phyloP scores from a whole-genome alignment of 2,329 filamentous ascomycete species.

The Thielaviopsis populi region DNA sequence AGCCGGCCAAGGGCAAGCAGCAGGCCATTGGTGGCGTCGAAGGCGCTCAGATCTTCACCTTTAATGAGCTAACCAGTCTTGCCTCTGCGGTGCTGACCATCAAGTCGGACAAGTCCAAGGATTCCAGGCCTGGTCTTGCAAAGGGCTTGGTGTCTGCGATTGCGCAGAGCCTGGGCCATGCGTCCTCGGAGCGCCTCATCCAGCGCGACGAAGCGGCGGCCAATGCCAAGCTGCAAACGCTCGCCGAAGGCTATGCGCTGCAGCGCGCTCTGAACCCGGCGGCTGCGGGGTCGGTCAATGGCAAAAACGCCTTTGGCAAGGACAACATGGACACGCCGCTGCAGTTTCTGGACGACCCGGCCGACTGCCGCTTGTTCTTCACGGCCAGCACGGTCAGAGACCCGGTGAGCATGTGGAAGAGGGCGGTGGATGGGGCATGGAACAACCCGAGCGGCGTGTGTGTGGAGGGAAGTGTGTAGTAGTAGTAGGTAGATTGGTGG shows the following conservation, averaged over 20 bases:
- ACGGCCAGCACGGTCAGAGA: constrained; percentile 38
- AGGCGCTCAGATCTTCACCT: constrained; percentile 11
- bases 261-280: constrained; percentile 20
- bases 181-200: not conserved
- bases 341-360: constrained; percentile 46
- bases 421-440: constrained; percentile 28
- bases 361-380: constrained; percentile 47
- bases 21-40: constrained; percentile 53
- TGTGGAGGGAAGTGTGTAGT: not conserved
- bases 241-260: constrained; percentile 25
- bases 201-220: constrained; percentile 12
- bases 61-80: constrained; percentile 22
- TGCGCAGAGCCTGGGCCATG: not conserved
- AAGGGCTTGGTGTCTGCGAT: not conserved
- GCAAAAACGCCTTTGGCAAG: constrained; percentile 19
- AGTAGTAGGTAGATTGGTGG: not conserved
- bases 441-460: constrained; percentile 18
- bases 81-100: constrained; percentile 22
- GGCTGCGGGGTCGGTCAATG: constrained; percentile 20
- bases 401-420: constrained; percentile 37
- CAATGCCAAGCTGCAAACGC: constrained; percentile 21
- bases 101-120: constrained; percentile 17
- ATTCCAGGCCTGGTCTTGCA: not conserved
- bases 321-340: constrained; percentile 26
- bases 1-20: constrained; percentile 38